Evolutionary conservation across 1,139 yeast genomes (phyloP).

Genomic region (Yamadazyma songkhlaensis): DNA sequence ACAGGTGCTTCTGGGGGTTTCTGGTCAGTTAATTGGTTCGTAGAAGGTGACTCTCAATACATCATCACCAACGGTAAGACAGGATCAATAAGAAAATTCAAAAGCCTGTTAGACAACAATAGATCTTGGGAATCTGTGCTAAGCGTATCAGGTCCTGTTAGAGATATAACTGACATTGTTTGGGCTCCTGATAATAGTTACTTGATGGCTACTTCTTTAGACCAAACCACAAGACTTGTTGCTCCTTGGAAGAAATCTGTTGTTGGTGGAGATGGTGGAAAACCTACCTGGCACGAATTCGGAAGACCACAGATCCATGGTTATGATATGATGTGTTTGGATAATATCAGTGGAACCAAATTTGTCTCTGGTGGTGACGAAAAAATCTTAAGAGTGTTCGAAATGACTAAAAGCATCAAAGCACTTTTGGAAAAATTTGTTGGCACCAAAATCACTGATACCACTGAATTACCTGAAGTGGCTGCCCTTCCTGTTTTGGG

Average conservation of each 20-base stretch:
- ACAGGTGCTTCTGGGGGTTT: constrained; percentile 98
- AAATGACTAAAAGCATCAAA: constrained; percentile 81
- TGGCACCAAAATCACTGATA: constrained; percentile 31
- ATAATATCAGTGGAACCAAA: constrained; percentile 53
- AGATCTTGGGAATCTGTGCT: constrained; percentile 51
- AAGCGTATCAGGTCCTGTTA: constrained; percentile 76
- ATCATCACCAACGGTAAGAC: constrained; percentile 85
- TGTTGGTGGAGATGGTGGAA: constrained; percentile 6
- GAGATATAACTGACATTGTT: constrained; percentile 70
- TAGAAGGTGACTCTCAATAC: constrained; percentile 32
- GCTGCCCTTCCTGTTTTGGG: constrained; percentile 95
- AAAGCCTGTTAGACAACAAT: constrained; percentile 28
- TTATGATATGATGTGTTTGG: constrained; percentile 89
- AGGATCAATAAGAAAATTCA: constrained; percentile 88
- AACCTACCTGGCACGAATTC: constrained; percentile 77
- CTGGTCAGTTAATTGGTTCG: constrained; percentile 86
- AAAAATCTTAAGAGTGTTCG: constrained; percentile 84
- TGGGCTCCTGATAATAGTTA: constrained; percentile 76
- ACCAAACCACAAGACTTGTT: constrained; percentile 87
- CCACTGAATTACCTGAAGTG: constrained; percentile 55
- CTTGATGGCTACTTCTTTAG: constrained; percentile 73
- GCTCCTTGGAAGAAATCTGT: constrained; percentile 55
- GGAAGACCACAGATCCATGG: constrained; percentile 99
- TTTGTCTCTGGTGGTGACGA: constrained; percentile 97
- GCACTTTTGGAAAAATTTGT: constrained; percentile 55